Evolutionary conservation across 805 yeast genomes (phyloP), one percentile per base, ranked within the genome.

Genomic region (Pichia insulana): DNA sequence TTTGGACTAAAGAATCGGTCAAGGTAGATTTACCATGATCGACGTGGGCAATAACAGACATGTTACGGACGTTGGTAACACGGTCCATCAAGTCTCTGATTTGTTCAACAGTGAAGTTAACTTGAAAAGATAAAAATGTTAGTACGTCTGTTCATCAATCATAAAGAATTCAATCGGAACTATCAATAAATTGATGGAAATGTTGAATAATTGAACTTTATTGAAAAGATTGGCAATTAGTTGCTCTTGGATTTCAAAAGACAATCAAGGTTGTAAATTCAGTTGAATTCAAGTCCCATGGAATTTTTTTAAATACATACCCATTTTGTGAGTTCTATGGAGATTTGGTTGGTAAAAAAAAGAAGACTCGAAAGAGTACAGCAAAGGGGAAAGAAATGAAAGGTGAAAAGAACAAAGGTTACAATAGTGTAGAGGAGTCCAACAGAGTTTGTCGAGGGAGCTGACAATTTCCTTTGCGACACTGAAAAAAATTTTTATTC

Each of bases 1-100:
- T 83, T 78, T 90, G 97, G 63, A 90, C 97, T 69, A 90, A 83
- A 55, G 98, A 92, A 75, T 90, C 98, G 73, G 98, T 90, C 73
- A 90, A 82, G 63, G 98, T 90, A 59, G 97, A 89, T 74, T 90
- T 90, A 78, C 98, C 98, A 80, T 92, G 98, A 81, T 90, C 98
- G 84, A 90, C 97, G 80, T 90, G 98, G 67, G 98, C 98, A 83
- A 92, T 92, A 73, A 90, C 98, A 74, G 97, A 90, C 95, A 90
- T 92, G 94, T 92, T 92, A 80, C 98, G 96, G 68, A 92, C 97
- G 70, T 90, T 90, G 74, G 97, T 83, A 79, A 89, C 96, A 76
- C 83, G 83, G 94, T 92, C 97, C 98, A 90, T 90, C 74, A 90
- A 82, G 68, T 74, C 88, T 78, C 98, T 95, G 83, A 92, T 90